Percentiles rank a stretch among this genome's conserved stretches.
Evolutionary conservation across 2,329 filamentous ascomycete genomes (phyloP).

Genomic region (Pyricularia grisea): DNA sequence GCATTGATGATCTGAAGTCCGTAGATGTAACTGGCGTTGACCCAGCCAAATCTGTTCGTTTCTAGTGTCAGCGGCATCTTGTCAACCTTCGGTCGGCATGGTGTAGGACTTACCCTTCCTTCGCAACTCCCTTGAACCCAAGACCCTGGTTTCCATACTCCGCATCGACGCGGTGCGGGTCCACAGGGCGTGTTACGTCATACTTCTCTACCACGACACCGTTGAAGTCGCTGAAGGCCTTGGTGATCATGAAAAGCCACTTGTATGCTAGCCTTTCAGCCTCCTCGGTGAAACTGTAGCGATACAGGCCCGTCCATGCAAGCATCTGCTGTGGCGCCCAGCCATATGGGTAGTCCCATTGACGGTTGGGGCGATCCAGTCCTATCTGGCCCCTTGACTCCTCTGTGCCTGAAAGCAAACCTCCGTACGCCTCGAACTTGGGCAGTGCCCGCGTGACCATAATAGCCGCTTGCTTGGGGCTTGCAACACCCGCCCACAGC

Average conservation of each 20-base stretch:
- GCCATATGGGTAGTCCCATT: constrained; percentile 97
- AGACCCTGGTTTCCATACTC: constrained; percentile 97
- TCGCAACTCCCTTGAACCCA: constrained; percentile 91
- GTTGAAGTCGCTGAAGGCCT: constrained; percentile 97
- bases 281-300: constrained; percentile 87
- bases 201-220: constrained; percentile 98
- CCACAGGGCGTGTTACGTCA: constrained; percentile 81
- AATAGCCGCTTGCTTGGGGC: constrained; percentile 73
- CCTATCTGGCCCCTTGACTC: constrained; percentile 75
- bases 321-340: constrained; percentile 99
- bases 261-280: constrained; percentile 86
- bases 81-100: neutral
- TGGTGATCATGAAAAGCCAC: constrained; percentile 98
- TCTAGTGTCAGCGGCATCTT: neutral
- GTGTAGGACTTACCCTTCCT: constrained; percentile 69
- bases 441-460: constrained; percentile 78
- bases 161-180: constrained; percentile 88
- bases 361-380: constrained; percentile 79
- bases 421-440: constrained; percentile 79
- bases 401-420: constrained; percentile 81
- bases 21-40: constrained; percentile 95
- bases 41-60: constrained; percentile 78
- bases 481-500: constrained; percentile 87
- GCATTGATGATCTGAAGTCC: constrained; percentile 81
- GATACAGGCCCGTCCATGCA: constrained; percentile 85